Evolutionary conservation across 2,329 filamentous ascomycete genomes (phyloP), one percentile per base, ranked within the genome.

Genomic region (Cladophialophora yegresii): DNA sequence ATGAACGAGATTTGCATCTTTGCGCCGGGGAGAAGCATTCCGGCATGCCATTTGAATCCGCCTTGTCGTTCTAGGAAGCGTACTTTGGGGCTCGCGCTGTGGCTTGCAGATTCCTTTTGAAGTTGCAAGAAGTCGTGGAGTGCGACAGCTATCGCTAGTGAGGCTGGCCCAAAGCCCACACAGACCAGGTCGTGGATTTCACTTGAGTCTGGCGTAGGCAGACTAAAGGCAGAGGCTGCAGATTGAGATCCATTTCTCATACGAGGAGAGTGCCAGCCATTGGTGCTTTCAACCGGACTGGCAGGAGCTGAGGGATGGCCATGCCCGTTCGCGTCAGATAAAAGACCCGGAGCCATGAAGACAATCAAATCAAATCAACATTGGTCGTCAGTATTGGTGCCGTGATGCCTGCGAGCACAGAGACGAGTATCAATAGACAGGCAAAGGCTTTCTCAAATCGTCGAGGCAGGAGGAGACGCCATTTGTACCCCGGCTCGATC

Each of bases 1-100:
- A 98, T 85, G 80, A 96, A 98, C 9, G 91, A 96, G 71, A 98
- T 98, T 76, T 98, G 93, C 93, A 98, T 98, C 79, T 90, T 92
- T 58, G 93, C 91, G 4, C 92, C 93, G 0, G 92, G 91, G 2
- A 98, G 85, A 64, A 97, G 86, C 93, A 98, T 98, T 65, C 93
- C 93, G 0, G 92, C 88, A 77, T 98, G 93, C 93, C 93, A 98
- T 64, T 90, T 87, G 74, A 98, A 98, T 54, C 83, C 80, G 33
- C 82, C 74, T 78, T 98, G 93, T 76, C 90, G 89, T 81, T 98
- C 93, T 26, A 98, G 79, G 77, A 97, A 98, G 51, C 91, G 84
- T 3, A 96, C 87, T 75, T 90, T 92, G 54, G 91, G 90, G 71
- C 63, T 75, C 72, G 61, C 75, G 73, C 6, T 79, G 58, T 36